phyloP scores from a whole-genome alignment of 2,329 filamentous ascomycete species.

The Alternaria angustiovoidea region DNA sequence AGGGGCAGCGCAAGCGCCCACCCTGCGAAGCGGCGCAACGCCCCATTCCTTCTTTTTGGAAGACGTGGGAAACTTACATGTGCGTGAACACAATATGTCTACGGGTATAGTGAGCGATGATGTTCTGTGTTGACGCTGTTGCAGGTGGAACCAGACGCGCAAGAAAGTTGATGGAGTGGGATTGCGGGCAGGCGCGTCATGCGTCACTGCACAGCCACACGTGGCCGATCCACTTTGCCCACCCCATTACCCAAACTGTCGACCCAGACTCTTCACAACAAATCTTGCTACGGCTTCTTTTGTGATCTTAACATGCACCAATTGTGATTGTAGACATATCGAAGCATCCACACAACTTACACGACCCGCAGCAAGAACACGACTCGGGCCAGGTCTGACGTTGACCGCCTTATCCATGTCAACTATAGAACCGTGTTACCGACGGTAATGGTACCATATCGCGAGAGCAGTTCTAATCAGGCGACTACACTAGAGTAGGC shows the following conservation, averaged over 20 bases:
- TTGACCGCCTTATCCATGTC: too few species aligned
- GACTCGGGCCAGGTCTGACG: accelerated
- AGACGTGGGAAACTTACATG: not conserved
- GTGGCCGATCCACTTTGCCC: not conserved
- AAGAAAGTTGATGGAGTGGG: conserved; percentile 9
- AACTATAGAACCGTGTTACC: too few species aligned
- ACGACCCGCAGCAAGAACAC: too few species aligned
- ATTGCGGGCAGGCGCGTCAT: conserved; percentile 17
- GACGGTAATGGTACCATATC: too few species aligned
- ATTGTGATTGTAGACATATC: too few species aligned
- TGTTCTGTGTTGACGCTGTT: not conserved
- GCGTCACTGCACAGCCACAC: conserved; percentile 19
- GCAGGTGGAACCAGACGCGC: not conserved
- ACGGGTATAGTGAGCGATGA: not conserved
- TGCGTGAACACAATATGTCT: not conserved
- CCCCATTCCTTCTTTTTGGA: not conserved
- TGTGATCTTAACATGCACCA: not conserved
- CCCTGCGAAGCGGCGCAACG: not conserved
- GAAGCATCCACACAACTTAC: too few species aligned
- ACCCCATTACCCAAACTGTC: accelerated
- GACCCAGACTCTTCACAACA: not conserved
- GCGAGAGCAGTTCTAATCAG: too few species aligned
- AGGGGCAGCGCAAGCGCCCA: conserved; percentile 8
- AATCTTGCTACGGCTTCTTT: accelerated
- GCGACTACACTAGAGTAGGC: too few species aligned